Evolutionary conservation across 176 grass and related monocot genomes (phyloP).

Genomic region (Olyra latifolia): DNA sequence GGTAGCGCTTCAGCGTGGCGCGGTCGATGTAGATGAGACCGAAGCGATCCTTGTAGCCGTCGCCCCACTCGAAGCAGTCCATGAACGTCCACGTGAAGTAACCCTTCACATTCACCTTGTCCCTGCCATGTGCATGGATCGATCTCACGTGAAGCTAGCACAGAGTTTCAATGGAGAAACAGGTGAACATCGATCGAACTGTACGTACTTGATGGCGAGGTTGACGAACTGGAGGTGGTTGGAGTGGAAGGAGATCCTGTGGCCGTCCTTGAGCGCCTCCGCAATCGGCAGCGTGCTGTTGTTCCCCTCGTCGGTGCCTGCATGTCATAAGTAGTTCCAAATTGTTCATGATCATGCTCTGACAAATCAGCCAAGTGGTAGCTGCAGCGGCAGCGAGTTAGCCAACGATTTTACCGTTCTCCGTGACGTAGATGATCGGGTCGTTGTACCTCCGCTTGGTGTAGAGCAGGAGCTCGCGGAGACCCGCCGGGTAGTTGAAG

Average conservation of each 20-base stretch:
- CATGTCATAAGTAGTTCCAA: not conserved
- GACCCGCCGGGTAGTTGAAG: conserved; percentile 40
- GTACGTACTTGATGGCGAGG: conserved; percentile 47
- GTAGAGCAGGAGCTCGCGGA: conserved; percentile 55
- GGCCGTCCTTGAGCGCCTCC: conserved; percentile 47
- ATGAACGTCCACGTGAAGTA: conserved; percentile 62
- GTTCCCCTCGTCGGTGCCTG: conserved; percentile 40
- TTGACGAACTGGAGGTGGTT: conserved; percentile 45
- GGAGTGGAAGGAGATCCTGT: conserved; percentile 43
- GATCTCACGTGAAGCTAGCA: too few relatives aligned
- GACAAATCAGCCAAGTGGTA: not conserved
- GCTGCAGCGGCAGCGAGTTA: not conserved
- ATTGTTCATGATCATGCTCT: not conserved
- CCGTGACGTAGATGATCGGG: conserved; percentile 46
- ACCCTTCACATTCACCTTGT: conserved; percentile 39
- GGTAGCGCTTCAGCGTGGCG: conserved; percentile 48
- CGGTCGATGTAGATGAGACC: conserved; percentile 55
- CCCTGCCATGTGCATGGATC: not conserved
- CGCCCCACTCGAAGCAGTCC: conserved; percentile 68
- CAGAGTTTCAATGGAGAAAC: too few relatives aligned
- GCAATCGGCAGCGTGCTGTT: conserved; percentile 29
- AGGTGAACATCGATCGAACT: not conserved
- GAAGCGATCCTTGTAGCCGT: conserved; percentile 43
- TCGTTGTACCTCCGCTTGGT: conserved; percentile 46
- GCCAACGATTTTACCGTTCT: conserved; percentile 28